Evolutionary conservation across 352 stramenopile species (phyloP).

Genomic region (Globisporangium iwayamae): DNA sequence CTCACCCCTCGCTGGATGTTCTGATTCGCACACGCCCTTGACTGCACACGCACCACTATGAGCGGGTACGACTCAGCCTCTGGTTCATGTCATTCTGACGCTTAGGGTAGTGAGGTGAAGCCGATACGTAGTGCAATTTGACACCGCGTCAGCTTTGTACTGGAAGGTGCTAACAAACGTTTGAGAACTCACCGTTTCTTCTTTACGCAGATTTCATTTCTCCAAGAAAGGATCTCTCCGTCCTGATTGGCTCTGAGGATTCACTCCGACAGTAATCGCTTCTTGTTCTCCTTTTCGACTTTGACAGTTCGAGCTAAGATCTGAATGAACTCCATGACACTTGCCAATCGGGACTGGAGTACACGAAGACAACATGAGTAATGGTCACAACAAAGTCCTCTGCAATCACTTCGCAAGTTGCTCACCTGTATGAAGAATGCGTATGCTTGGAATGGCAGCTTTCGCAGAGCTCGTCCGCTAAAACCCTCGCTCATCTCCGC

Average conservation of each 20-base stretch:
- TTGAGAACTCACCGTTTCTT: slow-evolving; percentile 12
- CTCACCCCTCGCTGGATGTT: no score
- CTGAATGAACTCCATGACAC: slow-evolving; percentile 4
- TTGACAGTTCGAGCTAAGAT: slow-evolving; percentile 1
- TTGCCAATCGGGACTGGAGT: neutral
- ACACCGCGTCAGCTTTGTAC: slow-evolving; percentile 1
- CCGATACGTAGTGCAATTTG: no score
- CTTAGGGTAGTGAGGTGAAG: no score
- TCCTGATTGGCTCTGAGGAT: neutral
- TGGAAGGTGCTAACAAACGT: neutral
- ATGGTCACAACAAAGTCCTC: neutral
- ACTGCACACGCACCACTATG: no score
- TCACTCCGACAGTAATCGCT: neutral
- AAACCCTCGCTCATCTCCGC: slow-evolving; percentile 56
- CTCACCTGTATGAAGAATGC: slow-evolving; percentile 64
- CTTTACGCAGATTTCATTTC: neutral
- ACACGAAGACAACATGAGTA: neutral
- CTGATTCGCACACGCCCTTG: no score
- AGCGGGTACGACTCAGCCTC: no score
- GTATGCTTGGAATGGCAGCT: slow-evolving; percentile 83
- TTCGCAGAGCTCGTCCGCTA: slow-evolving; percentile 73
- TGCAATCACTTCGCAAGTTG: neutral
- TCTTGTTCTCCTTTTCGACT: slow-evolving; percentile 3
- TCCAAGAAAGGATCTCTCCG: neutral
- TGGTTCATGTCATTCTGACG: no score